Percentiles rank a stretch among this genome's conserved stretches.
These are phyloP conservation scores for Rhododendron molle DNA, from an alignment of 148 eudicot species.

Conservation along the genomic window DNA sequence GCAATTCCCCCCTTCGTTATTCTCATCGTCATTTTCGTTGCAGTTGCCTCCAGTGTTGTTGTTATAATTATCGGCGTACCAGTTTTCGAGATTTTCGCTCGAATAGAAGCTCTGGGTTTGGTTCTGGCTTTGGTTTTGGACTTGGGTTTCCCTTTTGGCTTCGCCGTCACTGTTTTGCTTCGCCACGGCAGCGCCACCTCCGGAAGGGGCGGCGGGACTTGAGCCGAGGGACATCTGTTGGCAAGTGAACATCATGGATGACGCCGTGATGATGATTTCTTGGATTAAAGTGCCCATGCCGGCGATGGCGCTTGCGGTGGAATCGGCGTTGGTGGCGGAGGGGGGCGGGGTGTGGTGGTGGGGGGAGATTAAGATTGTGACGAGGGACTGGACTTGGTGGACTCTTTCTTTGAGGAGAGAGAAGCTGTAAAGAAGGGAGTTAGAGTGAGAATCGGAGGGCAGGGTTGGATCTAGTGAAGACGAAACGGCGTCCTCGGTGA, in stretches of 20 bases:
- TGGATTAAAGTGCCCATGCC: slow-evolving; percentile 53
- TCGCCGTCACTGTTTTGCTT: neutral
- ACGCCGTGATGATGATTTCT: slow-evolving; percentile 60
- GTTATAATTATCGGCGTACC: slow-evolving; percentile 17
- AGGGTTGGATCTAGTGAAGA: slow-evolving; percentile 16
- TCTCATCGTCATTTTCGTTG: neutral
- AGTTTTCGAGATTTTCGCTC: slow-evolving; percentile 13
- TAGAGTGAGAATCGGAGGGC: slow-evolving; percentile 16
- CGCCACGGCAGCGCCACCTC: neutral
- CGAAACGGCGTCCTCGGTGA: slow-evolving; percentile 9
- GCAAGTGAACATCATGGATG: slow-evolving; percentile 73
- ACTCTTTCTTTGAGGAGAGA: slow-evolving; percentile 49
- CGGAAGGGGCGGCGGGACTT: neutral
- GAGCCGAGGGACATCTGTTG: slow-evolving; percentile 49
- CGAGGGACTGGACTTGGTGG: slow-evolving; percentile 48
- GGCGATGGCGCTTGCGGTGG: slow-evolving; percentile 28
- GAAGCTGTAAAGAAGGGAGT: slow-evolving; percentile 43
- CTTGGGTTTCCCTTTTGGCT: neutral
- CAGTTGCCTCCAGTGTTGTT: neutral
- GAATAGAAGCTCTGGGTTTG: slow-evolving; percentile 6
- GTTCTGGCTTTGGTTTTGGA: neutral
- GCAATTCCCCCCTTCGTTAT: neutral
- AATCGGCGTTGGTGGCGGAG: neutral
- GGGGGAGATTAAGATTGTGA: slow-evolving; percentile 20
- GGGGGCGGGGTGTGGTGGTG: slow-evolving; percentile 1